Percentiles rank a stretch among this genome's conserved stretches.
Conservation (phyloP, 257 asterid species). For the Solanum chaucha region DNA sequence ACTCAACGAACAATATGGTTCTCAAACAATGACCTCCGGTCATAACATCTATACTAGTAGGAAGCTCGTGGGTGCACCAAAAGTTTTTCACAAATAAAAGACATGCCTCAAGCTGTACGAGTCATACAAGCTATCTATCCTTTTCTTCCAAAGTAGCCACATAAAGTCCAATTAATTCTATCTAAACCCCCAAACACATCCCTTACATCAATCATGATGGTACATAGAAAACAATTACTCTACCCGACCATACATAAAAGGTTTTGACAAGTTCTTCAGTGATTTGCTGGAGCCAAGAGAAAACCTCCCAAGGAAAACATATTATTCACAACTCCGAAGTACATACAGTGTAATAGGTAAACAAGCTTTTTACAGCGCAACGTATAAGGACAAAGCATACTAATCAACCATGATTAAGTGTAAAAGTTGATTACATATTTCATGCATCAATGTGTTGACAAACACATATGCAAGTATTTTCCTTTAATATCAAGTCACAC, state of each 20-base stretch:
- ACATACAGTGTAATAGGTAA: background rate
- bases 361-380: background rate
- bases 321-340: background rate
- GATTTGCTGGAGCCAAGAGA: background rate
- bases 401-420: background rate
- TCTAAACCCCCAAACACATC: background rate
- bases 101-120: background rate
- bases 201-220: background rate
- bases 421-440: background rate
- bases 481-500: background rate
- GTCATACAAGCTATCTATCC: background rate
- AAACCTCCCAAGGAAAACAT: background rate
- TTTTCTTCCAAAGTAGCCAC: background rate
- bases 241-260: background rate
- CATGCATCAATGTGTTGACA: background rate
- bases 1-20: background rate
- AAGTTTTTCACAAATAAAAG: background rate
- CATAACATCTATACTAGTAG: background rate
- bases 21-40: background rate
- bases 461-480: background rate
- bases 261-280: background rate
- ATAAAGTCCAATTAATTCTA: background rate
- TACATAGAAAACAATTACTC: background rate
- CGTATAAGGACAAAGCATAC: background rate
- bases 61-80: background rate